A percentile compares a stretch with the other conserved stretches of the same genome.
phyloP scores from a whole-genome alignment of 2,329 filamentous ascomycete genomes.

The Cytospora chrysosperma region DNA sequence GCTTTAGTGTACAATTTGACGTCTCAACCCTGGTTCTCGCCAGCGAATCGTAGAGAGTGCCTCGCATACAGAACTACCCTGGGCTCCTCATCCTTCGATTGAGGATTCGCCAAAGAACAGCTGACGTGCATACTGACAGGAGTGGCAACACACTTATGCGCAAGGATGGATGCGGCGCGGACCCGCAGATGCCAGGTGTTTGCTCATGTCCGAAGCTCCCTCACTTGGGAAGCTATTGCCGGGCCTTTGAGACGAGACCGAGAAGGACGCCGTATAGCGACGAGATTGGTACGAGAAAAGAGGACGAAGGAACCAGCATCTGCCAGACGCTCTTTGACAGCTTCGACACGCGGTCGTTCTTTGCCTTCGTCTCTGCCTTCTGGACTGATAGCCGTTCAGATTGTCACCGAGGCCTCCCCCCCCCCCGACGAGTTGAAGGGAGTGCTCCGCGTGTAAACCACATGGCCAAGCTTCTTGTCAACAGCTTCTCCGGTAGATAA shows the following conservation, averaged over 20 bases:
- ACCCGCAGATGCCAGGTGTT: background rate
- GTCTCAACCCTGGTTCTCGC: constrained; percentile 4
- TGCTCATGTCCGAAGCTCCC: background rate
- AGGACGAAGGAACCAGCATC: background rate
- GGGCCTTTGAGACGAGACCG: background rate
- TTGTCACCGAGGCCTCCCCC: background rate
- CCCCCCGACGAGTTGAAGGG: background rate
- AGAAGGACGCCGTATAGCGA: background rate
- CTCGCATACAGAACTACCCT: background rate
- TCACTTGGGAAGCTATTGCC: background rate
- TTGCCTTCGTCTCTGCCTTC: background rate
- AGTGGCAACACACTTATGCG: background rate
- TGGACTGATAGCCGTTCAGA: background rate
- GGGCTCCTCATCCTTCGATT: background rate
- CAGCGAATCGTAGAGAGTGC: constrained; percentile 7
- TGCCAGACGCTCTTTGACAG: background rate
- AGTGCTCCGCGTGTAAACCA: background rate
- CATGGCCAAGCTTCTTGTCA: background rate
- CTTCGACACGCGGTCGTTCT: background rate
- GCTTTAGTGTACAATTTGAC: background rate
- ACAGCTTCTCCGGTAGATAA: background rate
- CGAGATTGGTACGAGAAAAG: background rate
- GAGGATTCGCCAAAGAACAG: background rate
- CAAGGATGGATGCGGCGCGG: too few relatives aligned
- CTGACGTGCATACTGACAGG: background rate